Base-by-base conservation (phyloP, 2,329 filamentous ascomycete species). In the Talaromyces sp. region DNA sequence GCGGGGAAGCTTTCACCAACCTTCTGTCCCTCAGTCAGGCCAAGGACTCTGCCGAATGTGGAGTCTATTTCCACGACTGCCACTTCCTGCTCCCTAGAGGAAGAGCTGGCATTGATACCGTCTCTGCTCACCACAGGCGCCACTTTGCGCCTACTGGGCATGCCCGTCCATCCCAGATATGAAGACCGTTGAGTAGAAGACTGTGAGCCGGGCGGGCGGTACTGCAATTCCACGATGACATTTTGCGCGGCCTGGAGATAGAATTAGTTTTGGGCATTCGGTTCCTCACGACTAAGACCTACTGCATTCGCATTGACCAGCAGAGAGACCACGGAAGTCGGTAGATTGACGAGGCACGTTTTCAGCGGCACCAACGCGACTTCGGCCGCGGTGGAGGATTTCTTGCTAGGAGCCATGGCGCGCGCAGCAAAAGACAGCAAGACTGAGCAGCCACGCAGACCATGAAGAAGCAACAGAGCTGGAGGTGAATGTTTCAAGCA, bases 141-240 rank as follows among this genome's bases (percentile, higher is more conserved):
- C 67, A 90, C 80, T 73, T 87, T 90, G 71, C 91, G 87, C 82
- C 93, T 96, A 81, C 93, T 97, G 66, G 92, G 90, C 91, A 99
- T 96, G 68, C 95, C 95, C 11, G 95, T 97, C 95, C 95, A 99
- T 74, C 95, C 95, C 63, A 96, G 82, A 73, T 90, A 99, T 69
- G 96, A 82, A 55, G 91, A 96, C 70, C 84, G 85, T 68, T 86
- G 85, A 57, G 81, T 73, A 44, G 80, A 71, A 68, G 75, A 71
- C 57, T 80, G 69, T 60, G 78, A 72, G 59, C 75, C 70, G 60
- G 81, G 72, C 47, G 83, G 83, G 70, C 88, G 86, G 77, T 90
- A 96, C 73, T 84, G 89, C 65, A 99, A 84, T 78, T 99, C 95
- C 74, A 99, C 89, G 64, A 98, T 85, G 68, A 98, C 91, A 89